Conservation (phyloP, 108 stramenopile species). For the Stephanodiscus triporus region DNA sequence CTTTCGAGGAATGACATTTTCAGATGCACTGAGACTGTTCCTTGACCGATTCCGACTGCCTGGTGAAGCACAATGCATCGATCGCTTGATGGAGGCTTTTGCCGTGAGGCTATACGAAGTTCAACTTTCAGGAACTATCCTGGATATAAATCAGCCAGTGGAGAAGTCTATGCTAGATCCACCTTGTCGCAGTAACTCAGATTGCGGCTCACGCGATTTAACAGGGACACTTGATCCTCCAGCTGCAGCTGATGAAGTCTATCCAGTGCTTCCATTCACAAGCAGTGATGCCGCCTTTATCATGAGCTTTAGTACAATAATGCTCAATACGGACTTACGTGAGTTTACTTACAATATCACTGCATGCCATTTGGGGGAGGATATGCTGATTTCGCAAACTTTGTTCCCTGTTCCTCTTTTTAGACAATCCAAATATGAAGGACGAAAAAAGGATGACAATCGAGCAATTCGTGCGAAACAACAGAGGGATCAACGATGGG, state of each 20-base stretch:
- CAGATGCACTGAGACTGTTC: constrained; percentile 82
- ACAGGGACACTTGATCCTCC: constrained; percentile 35
- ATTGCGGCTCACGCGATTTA: constrained; percentile 14
- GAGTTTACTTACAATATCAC: background rate
- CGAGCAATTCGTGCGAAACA: constrained; percentile 92
- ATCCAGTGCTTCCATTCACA: constrained; percentile 59
- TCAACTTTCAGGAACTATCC: constrained; percentile 25
- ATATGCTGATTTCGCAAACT: background rate
- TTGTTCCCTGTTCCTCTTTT: background rate
- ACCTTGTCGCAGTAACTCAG: constrained; percentile 15
- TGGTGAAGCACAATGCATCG: constrained; percentile 97
- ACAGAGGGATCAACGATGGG: constrained; percentile 92
- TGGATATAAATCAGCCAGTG: constrained; percentile 24
- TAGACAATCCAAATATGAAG: constrained; percentile 84
- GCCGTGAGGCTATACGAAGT: constrained; percentile 74
- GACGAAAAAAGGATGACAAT: constrained; percentile 91
- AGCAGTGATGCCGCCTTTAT: constrained; percentile 94
- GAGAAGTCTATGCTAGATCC: constrained; percentile 46
- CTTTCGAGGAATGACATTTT: constrained; percentile 76
- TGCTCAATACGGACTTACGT: constrained; percentile 92
- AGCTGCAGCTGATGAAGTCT: constrained; percentile 17
- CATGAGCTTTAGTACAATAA: constrained; percentile 91
- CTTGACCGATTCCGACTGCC: constrained; percentile 91
- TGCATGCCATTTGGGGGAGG: background rate
- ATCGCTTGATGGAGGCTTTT: constrained; percentile 96